A percentile compares a stretch with the other conserved stretches of the same genome.
phyloP scores from a whole-genome alignment of 805 yeast genomes.

The Nadsonia fulvescens region DNA sequence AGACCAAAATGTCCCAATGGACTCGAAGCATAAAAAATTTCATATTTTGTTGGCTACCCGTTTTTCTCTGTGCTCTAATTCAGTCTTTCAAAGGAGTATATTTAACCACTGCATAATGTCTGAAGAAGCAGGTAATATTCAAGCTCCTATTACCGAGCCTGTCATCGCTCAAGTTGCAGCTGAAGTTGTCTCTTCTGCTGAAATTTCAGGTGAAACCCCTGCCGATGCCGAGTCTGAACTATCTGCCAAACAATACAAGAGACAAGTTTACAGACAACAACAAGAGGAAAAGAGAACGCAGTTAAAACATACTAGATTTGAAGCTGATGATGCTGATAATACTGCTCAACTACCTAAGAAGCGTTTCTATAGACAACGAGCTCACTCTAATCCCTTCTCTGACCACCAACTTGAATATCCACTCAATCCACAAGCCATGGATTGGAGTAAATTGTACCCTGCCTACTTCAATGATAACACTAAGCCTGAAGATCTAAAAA shows the following conservation, averaged over 20 bases:
- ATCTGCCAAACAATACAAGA: no score
- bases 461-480: slow-evolving; percentile 26
- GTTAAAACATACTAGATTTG: slow-evolving; percentile 29
- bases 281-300: slow-evolving; percentile 32
- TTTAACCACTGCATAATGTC: no score
- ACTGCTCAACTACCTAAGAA: slow-evolving; percentile 50
- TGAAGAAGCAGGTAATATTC: no score
- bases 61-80: no score
- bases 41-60: no score
- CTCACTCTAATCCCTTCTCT: slow-evolving; percentile 93
- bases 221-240: slow-evolving; percentile 1
- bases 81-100: no score
- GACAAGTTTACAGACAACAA: slow-evolving; percentile 22
- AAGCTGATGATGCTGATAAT: slow-evolving; percentile 13
- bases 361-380: slow-evolving; percentile 85
- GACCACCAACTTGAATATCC: slow-evolving; percentile 91
- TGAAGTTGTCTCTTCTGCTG: slow-evolving; percentile 1
- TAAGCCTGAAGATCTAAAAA: slow-evolving; percentile 10
- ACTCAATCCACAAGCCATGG: slow-evolving; percentile 59
- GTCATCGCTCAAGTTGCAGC: no score
- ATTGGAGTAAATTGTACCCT: slow-evolving; percentile 72
- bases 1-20: no score
- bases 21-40: no score
- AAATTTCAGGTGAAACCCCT: no score
- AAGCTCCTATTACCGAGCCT: no score